Percentiles rank a stretch among this genome's conserved stretches.
Conservation (phyloP, 176 grass and related monocot species). For the Carex myosuroides region DNA sequence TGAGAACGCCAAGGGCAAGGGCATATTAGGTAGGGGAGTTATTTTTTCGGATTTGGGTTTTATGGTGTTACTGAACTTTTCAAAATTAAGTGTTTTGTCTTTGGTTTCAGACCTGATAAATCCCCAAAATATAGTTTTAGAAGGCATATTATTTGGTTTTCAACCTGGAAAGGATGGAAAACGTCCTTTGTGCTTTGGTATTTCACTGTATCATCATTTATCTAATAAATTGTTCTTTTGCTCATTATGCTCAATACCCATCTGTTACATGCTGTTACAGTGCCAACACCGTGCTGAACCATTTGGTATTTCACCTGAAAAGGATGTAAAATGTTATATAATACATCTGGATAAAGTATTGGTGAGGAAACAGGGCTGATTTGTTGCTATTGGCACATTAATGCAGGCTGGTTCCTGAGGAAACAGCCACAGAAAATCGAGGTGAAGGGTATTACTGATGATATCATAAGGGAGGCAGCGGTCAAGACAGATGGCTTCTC, state of each 20-base stretch:
- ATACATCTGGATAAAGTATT: neutral
- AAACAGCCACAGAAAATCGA: constrained; percentile 68
- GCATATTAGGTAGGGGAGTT: constrained; percentile 21
- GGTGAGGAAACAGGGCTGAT: neutral
- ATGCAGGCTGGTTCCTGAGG: constrained; percentile 35
- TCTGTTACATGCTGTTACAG: neutral
- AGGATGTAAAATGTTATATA: neutral
- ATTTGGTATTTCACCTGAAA: neutral
- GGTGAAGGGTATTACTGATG: constrained; percentile 73
- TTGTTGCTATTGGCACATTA: neutral
- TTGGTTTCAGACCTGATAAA: neutral
- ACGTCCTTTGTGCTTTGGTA: too few relatives aligned
- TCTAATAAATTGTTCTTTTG: too few relatives aligned
- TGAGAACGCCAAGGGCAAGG: constrained; percentile 44
- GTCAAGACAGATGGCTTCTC: constrained; percentile 84
- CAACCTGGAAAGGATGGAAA: too few relatives aligned
- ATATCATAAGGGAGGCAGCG: constrained; percentile 70
- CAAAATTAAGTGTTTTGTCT: neutral
- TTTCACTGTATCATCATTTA: too few relatives aligned
- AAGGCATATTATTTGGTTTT: neutral
- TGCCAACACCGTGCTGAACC: neutral
- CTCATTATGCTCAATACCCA: neutral
- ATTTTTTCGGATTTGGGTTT: neutral
- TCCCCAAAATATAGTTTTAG: neutral
- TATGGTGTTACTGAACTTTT: neutral